These are phyloP conservation scores for Eucalyptus cloeziana DNA, from an alignment of 345 rosid species.

Conservation along the genomic window DNA sequence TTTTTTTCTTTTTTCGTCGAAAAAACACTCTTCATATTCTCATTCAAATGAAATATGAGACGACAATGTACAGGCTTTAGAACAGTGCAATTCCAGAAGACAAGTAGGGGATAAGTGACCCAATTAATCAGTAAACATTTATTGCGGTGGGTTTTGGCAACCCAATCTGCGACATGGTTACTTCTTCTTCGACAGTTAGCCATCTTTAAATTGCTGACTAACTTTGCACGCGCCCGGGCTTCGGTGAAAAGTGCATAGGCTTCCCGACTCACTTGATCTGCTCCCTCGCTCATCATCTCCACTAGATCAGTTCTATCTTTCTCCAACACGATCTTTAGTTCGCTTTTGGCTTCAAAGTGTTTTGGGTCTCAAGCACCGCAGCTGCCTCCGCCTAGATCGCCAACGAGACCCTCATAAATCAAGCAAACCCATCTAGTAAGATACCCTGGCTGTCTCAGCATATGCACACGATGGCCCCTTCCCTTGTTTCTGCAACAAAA, in stretches of 20 bases:
- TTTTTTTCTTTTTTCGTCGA: not conserved
- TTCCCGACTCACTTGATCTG: not conserved
- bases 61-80: not conserved
- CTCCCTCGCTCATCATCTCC: not conserved
- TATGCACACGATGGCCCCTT: not conserved
- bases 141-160: not conserved
- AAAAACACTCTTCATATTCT: not conserved
- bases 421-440: not conserved
- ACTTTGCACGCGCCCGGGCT: fast-evolving
- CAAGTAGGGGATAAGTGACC: not conserved
- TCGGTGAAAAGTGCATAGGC: not conserved
- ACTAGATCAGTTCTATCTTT: not conserved
- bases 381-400: not conserved
- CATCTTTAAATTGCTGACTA: not conserved
- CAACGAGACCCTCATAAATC: too few relatives aligned
- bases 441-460: not conserved
- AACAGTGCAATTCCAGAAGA: not conserved
- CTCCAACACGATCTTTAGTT: not conserved
- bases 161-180: fast-evolving
- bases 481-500: not conserved
- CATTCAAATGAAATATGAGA: not conserved
- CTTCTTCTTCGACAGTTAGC: not conserved
- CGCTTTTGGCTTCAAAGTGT: not conserved
- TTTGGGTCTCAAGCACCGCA: not conserved
- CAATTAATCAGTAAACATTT: not conserved